Base-by-base conservation (phyloP, 1,284 basidiomycete genomes). In the Ceratobasidium sp. region DNA sequence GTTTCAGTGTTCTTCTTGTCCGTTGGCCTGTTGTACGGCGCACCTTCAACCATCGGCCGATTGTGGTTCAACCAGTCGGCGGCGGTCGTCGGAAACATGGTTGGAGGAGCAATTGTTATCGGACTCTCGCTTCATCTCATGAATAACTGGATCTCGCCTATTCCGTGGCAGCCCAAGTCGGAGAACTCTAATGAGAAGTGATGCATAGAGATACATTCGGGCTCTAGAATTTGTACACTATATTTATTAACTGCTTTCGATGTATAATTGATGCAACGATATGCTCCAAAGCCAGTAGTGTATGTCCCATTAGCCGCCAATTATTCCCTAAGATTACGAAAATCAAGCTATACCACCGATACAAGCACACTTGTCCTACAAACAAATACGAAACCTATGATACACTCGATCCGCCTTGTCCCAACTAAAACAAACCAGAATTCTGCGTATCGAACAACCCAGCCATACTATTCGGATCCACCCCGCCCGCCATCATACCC, bases 11-110 rank as follows among this genome's bases (percentile, higher is more conserved):
- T 79, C 68, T 81, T 81, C 78, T 57, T 79, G 46, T 80, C 79
- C 5, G 76, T 79, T 41, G 80, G 80, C n/a, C 59, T 81, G 41
- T 70, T 80, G 67, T 80, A 81, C 66, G 80, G 80, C 6, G 80
- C 80, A 18, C 77, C 79, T n/a, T 68, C 75, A 16, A 80, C 79
- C 18, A 74, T 80, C 52, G 78, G 75, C 55, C 78, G 80, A n/a
- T 64, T 79, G 27, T 80, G 77, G 70, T 81, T 75, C 76, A 80
- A 81, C 62, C 80, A 81, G 65, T 80, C 80, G 27, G 80, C 80
- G 20, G 80, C 79, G 20, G 57, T 71, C n/a, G 60, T 78, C 30
- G 80, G 80, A 16, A 81, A 81, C 67, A 55, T 80, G 62, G 74
- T 80, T 55, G 80, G 80, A 41, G 80, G 80, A 46, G 79, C 79